Percentiles rank a stretch among this genome's conserved stretches.
These are phyloP conservation scores for Aspergillus novofumigatus DNA, from an alignment of 2,329 filamentous ascomycete species.

Conservation along the genomic window DNA sequence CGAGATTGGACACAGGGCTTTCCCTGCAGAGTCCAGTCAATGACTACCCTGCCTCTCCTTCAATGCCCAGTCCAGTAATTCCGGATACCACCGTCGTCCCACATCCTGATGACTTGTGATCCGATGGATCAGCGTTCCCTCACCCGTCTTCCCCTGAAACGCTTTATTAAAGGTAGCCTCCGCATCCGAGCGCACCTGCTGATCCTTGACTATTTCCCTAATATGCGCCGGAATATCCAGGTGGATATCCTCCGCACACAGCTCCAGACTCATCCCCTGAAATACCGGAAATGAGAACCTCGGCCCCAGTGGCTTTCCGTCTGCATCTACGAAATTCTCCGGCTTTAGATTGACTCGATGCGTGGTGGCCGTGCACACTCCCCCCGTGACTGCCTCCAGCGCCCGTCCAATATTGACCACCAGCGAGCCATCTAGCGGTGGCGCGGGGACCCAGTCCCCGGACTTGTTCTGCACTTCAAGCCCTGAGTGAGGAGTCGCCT, in stretches of 20 bases:
- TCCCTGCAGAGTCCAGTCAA: too few relatives aligned
- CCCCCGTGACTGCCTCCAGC: slow-evolving; percentile 32
- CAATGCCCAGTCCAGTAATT: slow-evolving; percentile 27
- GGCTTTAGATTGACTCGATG: slow-evolving; percentile 30
- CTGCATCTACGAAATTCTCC: slow-evolving; percentile 24
- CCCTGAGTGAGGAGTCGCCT: slow-evolving; percentile 41
- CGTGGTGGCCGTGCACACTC: slow-evolving; percentile 34
- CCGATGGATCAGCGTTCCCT: slow-evolving; percentile 33
- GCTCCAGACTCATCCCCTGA: slow-evolving; percentile 32
- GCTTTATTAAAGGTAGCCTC: slow-evolving; percentile 34
- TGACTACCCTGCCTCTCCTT: slow-evolving; percentile 14
- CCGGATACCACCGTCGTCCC: slow-evolving; percentile 34
- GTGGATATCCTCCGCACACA: slow-evolving; percentile 26
- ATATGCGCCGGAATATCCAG: slow-evolving; percentile 30
- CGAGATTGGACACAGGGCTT: too few relatives aligned
- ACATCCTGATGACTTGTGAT: slow-evolving; percentile 38
- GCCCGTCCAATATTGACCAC: slow-evolving; percentile 47
- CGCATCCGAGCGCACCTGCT: slow-evolving; percentile 32
- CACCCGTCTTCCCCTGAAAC: slow-evolving; percentile 27
- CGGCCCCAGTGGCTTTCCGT: slow-evolving; percentile 24
- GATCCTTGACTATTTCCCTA: slow-evolving; percentile 25
- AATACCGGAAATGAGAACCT: slow-evolving; percentile 36
- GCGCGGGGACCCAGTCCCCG: slow-evolving; percentile 44
- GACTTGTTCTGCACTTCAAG: slow-evolving; percentile 48
- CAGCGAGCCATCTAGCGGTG: slow-evolving; percentile 43